Evolutionary conservation across 2,329 filamentous ascomycete species (phyloP).

Genomic region (Alternaria dauci): DNA sequence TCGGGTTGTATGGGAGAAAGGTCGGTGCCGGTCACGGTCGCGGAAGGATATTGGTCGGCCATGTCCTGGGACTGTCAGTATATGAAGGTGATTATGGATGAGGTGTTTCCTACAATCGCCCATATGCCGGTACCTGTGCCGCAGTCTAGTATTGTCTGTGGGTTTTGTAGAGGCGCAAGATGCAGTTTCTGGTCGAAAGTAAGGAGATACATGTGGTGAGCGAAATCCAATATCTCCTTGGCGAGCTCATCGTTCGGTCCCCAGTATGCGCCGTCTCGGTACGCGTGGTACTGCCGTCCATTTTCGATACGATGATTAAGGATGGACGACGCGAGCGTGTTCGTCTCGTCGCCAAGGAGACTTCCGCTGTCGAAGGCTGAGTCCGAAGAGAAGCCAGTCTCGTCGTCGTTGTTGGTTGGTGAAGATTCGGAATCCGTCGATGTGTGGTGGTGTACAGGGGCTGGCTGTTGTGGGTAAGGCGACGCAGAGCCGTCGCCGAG

Average conservation of each 20-base stretch:
- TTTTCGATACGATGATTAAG: constrained; percentile 50
- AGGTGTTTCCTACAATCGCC: constrained; percentile 40
- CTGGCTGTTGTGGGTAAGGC: constrained; percentile 11
- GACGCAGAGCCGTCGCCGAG: constrained; percentile 22
- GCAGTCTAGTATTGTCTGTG: constrained; percentile 43
- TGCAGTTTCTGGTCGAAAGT: constrained; percentile 47
- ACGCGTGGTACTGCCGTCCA: constrained; percentile 49
- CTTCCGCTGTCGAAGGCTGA: constrained; percentile 50
- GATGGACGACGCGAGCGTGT: constrained; percentile 48
- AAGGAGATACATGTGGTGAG: constrained; percentile 51
- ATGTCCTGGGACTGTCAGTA: constrained; percentile 25
- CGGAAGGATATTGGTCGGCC: constrained; percentile 42
- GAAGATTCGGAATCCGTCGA: background rate
- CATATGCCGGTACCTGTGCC: constrained; percentile 51
- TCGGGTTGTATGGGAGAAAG: constrained; percentile 60
- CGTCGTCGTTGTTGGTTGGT: constrained; percentile 8
- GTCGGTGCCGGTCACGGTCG: constrained; percentile 54
- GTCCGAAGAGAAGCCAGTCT: constrained; percentile 36
- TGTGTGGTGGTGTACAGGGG: background rate
- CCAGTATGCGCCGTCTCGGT: constrained; percentile 50
- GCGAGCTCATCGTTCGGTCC: constrained; percentile 56
- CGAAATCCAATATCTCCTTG: constrained; percentile 56
- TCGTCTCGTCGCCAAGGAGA: constrained; percentile 47
- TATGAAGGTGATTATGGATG: background rate
- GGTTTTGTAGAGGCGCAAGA: constrained; percentile 45